Evolutionary conservation across 2,329 filamentous ascomycete genomes (phyloP), one percentile per base, ranked within the genome.

Genomic region (Diaporthe sp.): DNA sequence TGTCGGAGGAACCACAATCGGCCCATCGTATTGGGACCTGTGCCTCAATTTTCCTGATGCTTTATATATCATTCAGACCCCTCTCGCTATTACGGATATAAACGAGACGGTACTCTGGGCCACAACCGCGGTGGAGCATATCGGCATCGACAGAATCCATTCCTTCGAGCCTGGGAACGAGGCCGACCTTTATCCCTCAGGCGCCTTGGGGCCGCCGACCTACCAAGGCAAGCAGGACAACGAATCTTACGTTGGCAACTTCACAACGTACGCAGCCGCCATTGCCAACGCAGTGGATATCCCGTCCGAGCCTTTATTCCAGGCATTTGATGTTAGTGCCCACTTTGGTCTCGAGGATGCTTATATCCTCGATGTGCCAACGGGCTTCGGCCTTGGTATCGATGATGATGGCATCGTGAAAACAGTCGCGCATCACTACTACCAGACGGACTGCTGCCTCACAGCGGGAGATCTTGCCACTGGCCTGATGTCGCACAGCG

Each of bases 391-490:
- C 3, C 79, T 83, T 0, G 83, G 83, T 4, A 84, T 85, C 62
- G 82, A 84, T 76, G 75, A 78, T 12, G 79, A 76, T 28, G 76
- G 77, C 42, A 79, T 80, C 51, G 79, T 85, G 74, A 82, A 83
- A 74, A 82, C 83, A 59, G 82, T 84, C 3, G 80, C 83, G n/a
- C 81, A 83, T 46, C 83, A 85, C 69, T 84, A 84, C 77, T 85
- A 84, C 76, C 82, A 85, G 77, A 81, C 74, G 15, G 67, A 79
- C 3, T 82, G 81, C 0, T 82, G 82, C 0, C 78, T 74, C 7
- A 74, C 62, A 12, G 82, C 82, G 0, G 77, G 62, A 2, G 80
- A 81, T 44, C 80, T 84, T 0, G 81, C 79, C 4, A 61, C 69
- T 2, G 79, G 75, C 1, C 34, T 77, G 13, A 77, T 77, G 75